Evolutionary conservation across 768 basidiomycete genomes (phyloP), one percentile per base, ranked within the genome.

Genomic region (Tylopilus subfusipes): DNA sequence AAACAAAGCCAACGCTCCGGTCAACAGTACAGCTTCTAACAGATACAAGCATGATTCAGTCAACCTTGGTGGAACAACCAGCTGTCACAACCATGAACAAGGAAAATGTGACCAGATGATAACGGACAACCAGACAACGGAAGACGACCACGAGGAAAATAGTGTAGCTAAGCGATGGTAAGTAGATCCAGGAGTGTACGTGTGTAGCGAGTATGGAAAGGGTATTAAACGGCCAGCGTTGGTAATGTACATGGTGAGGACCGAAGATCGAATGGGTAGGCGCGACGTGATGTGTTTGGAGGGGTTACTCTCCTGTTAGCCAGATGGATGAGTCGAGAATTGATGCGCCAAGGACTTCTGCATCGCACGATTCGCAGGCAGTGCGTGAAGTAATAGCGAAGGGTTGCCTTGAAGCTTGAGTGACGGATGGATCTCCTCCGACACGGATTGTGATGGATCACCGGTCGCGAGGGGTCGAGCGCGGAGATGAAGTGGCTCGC

Each of bases 171-270:
- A 42, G 31, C n/a, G 33, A 11, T 51, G 46, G 51, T 56, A 49
- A 56, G 50, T 54, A 61, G 50, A 50, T 58, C 43, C 55, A 42
- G 45, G 39, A 48, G 50, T 64, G 65, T 47, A 54, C 43, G 56
- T 54, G 45, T 46, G 44, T 43, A 48, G 16, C 44, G 38, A 57
- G 44, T 54, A 54, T 58, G 55, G 30, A 31, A 39, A 7, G 58
- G 67, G 67, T 68, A 68, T 68, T 54, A 61, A 59, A 66, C 67
- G 67, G 27, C 67, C 67, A 50, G 67, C 64, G 64, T 54, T 44
- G 47, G 34, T 64, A 52, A n/a, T 60, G 45, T 59, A 58, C 55
- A 42, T 44, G 45, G 22, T 50, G 31, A 56, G 51, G 48, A 38
- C 24, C 24, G 40, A 33, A 33, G 27, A 47, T 38, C 8, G 39